A percentile compares a stretch with the other conserved stretches of the same genome.
Evolutionary conservation across 2,329 filamentous ascomycete genomes (phyloP).

Genomic region (Calycina herbarum): DNA sequence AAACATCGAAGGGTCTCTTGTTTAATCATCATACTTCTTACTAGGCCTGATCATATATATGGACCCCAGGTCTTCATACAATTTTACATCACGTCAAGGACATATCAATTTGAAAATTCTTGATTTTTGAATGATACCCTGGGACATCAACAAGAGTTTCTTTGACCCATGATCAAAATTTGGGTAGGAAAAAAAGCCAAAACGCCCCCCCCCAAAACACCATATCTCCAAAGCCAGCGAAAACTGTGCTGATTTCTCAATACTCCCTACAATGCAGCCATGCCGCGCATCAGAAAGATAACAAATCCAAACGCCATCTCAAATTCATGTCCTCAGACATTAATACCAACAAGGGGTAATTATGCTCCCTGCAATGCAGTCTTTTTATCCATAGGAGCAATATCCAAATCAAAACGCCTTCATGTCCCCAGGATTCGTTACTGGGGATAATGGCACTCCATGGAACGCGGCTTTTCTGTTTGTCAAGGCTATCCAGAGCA

Average conservation of each 20-base stretch:
- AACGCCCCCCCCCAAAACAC: background rate
- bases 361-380: background rate
- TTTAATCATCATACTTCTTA: no score
- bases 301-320: background rate
- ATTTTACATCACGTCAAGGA: background rate
- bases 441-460: background rate
- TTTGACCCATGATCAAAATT: background rate
- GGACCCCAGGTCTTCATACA: no score
- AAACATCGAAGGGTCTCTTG: no score
- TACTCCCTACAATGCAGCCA: background rate
- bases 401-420: background rate
- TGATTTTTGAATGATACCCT: no score
- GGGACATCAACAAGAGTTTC: no score
- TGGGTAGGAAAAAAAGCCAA: background rate
- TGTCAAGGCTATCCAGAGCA: background rate
- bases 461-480: background rate
- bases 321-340: background rate
- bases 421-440: background rate
- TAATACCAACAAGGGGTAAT: background rate
- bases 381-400: background rate
- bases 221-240: background rate
- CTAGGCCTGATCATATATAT: no score
- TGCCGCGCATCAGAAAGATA: background rate
- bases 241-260: background rate
- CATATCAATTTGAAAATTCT: background rate